phyloP scores from a whole-genome alignment of 176 grass and related monocot species.

The Microstegium vimineum region DNA sequence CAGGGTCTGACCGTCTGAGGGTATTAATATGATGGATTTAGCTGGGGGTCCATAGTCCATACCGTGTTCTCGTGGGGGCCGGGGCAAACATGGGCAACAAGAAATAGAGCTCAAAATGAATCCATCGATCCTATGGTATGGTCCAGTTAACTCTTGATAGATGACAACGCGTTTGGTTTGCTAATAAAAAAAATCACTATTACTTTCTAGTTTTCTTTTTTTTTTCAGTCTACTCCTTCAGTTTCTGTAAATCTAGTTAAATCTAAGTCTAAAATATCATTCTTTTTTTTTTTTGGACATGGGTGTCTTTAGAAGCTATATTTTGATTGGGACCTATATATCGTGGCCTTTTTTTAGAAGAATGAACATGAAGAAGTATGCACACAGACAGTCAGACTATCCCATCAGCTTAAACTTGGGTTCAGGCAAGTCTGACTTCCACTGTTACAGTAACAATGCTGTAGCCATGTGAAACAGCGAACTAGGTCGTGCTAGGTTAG shows the following conservation, averaged over 20 bases:
- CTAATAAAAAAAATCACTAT: background rate
- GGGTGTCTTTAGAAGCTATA: background rate
- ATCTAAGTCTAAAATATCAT: background rate
- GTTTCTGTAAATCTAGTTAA: background rate
- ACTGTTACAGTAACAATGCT: background rate
- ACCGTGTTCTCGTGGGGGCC: background rate
- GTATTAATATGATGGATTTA: slow-evolving; percentile 64
- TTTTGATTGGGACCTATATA: background rate
- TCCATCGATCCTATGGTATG: background rate
- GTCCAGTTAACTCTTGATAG: slow-evolving; percentile 12
- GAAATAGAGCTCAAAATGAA: slow-evolving; percentile 25
- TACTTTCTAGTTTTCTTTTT: background rate
- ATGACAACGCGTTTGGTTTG: slow-evolving; percentile 14
- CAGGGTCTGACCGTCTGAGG: slow-evolving; percentile 16
- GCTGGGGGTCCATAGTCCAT: background rate
- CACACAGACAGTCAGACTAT: background rate
- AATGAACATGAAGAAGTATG: background rate
- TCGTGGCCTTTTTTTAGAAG: background rate
- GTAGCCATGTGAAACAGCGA: slow-evolving; percentile 1
- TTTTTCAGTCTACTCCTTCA: background rate
- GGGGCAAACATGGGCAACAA: slow-evolving; percentile 21
- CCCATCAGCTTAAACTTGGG: background rate
- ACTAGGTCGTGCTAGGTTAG: slow-evolving; percentile 1
- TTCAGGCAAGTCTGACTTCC: background rate
- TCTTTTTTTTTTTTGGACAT: background rate